Percentiles rank a stretch among this genome's conserved stretches.
Evolutionary conservation across 768 basidiomycete species (phyloP).

Genomic region (Suillus discolor): DNA sequence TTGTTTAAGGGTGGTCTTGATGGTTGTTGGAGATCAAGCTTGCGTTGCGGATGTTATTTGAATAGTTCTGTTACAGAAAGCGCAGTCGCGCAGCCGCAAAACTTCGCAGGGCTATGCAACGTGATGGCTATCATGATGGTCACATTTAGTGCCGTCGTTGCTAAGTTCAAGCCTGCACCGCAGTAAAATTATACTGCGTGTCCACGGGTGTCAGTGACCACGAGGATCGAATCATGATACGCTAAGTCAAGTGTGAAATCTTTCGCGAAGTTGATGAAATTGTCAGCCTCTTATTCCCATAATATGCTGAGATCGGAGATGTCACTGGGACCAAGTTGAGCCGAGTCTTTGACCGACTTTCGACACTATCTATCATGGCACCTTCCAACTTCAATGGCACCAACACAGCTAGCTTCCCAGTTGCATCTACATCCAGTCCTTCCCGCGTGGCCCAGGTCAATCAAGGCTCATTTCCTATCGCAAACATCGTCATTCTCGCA

Average conservation of each 20-base stretch:
- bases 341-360: background rate
- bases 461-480: constrained; percentile 10
- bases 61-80: background rate
- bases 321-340: background rate
- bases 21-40: background rate
- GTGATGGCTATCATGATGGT: background rate
- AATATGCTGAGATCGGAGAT: background rate
- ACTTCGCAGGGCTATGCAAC: background rate
- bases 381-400: background rate
- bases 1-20: background rate
- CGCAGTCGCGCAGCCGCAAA: background rate
- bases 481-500: constrained; percentile 23
- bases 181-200: background rate
- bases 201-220: background rate
- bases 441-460: background rate
- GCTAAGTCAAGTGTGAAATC: background rate
- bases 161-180: background rate
- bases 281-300: background rate
- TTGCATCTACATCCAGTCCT: background rate
- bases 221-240: background rate
- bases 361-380: background rate
- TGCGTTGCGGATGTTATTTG: background rate
- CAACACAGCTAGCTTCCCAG: background rate
- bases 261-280: background rate
- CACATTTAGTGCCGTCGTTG: background rate